phyloP scores from a whole-genome alignment of 2,329 filamentous ascomycete species.

The Phaeomoniella chlamydospora region DNA sequence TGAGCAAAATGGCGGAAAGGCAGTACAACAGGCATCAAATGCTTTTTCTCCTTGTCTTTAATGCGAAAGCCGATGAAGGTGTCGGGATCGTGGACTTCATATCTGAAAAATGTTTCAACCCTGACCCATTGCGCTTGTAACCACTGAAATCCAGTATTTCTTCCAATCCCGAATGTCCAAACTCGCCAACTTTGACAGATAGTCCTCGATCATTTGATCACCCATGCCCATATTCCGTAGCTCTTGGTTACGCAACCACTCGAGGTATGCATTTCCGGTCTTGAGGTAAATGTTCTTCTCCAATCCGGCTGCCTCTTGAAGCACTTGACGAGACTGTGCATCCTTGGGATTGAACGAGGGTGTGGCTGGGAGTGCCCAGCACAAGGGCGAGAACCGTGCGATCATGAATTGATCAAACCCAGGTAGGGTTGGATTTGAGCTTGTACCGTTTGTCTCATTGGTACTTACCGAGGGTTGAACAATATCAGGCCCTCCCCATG shows the following conservation, averaged over 20 bases:
- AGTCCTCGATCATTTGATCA: constrained; percentile 29
- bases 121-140: constrained; percentile 6
- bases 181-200: constrained; percentile 26
- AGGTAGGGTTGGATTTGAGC: constrained; percentile 41
- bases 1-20: no score
- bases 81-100: no score
- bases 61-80: no score
- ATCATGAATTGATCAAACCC: constrained; percentile 91
- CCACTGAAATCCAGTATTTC: constrained; percentile 27
- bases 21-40: no score
- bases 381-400: constrained; percentile 71
- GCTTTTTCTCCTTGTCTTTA: no score
- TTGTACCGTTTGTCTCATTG: constrained; percentile 19
- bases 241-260: constrained; percentile 28
- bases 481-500: constrained; percentile 81
- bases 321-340: constrained; percentile 74
- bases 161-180: constrained; percentile 31
- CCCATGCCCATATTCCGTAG: constrained; percentile 33
- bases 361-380: constrained; percentile 76
- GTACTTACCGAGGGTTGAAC: no score
- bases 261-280: constrained; percentile 67
- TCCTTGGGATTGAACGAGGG: constrained; percentile 71
- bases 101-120: no score
- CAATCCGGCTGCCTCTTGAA: constrained; percentile 73
- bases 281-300: constrained; percentile 87